Evolutionary conservation across 2,329 filamentous ascomycete species (phyloP).

Genomic region (Onygenales sp.): DNA sequence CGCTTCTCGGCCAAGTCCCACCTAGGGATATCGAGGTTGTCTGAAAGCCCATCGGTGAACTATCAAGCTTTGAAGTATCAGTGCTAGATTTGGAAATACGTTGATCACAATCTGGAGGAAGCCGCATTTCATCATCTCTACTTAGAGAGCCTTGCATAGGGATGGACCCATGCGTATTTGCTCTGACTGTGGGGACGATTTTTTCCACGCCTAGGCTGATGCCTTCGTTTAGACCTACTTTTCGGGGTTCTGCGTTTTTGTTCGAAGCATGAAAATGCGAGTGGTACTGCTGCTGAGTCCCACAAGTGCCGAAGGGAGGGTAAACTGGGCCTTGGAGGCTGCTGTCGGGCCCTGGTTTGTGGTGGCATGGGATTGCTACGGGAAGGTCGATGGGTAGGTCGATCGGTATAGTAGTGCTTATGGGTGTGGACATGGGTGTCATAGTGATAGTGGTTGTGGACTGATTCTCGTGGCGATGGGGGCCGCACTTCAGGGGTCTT

Average conservation of each 20-base stretch:
- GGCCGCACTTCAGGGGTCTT: neutral
- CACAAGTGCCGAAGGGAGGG: neutral
- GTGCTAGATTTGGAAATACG: neutral
- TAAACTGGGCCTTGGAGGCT: neutral
- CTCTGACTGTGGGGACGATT: constrained; percentile 8
- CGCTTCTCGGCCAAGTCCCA: neutral
- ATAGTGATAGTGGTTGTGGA: constrained; percentile 34
- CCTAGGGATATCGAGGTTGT: neutral
- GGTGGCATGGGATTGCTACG: neutral
- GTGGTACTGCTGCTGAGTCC: neutral
- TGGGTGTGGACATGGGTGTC: constrained; percentile 20
- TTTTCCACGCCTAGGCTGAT: neutral
- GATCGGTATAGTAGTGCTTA: neutral
- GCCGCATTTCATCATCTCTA: neutral
- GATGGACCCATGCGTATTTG: constrained; percentile 28
- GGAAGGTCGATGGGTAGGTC: neutral
- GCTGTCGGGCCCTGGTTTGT: neutral
- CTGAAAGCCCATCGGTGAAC: too few species aligned
- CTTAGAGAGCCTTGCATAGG: constrained; percentile 19
- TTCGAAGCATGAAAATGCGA: neutral
- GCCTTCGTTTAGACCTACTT: neutral
- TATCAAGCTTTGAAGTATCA: neutral
- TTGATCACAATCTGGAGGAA: neutral
- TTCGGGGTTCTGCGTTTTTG: neutral
- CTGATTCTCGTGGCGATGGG: constrained; percentile 12